Evolutionary conservation across 2,329 filamentous ascomycete genomes (phyloP).

Genomic region (Podosphaera fusca): DNA sequence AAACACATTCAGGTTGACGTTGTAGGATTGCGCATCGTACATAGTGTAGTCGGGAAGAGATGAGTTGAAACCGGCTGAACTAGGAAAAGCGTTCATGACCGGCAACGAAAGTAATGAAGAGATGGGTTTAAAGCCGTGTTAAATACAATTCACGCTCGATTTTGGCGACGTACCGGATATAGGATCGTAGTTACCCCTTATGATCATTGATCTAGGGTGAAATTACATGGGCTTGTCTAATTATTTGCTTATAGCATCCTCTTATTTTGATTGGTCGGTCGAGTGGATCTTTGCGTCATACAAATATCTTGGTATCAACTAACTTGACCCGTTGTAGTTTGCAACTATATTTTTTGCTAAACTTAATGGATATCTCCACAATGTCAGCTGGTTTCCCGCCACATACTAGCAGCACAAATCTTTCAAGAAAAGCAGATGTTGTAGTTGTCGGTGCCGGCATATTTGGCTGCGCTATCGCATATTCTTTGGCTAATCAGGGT

Average conservation of each 20-base stretch:
- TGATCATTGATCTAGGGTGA: no score
- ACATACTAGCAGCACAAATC: background rate
- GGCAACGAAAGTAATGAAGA: background rate
- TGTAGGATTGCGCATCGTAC: constrained; percentile 42
- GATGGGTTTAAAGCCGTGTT: background rate
- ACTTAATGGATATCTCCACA: background rate
- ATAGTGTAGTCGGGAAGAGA: constrained; percentile 27
- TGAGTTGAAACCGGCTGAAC: constrained; percentile 11
- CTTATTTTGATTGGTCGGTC: no score
- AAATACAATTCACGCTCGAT: no score
- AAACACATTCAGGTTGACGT: constrained; percentile 56
- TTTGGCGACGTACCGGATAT: no score
- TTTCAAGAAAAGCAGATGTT: constrained; percentile 42
- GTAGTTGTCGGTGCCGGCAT: constrained; percentile 84
- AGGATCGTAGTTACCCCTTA: no score
- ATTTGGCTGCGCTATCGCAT: constrained; percentile 69
- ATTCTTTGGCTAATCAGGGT: constrained; percentile 67
- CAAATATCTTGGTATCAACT: no score
- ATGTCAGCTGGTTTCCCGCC: background rate
- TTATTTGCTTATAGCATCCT: no score
- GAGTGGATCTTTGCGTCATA: no score
- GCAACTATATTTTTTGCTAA: no score
- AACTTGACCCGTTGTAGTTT: no score
- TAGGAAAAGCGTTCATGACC: constrained; percentile 9
- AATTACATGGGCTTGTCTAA: no score